Conservation (phyloP, 2,329 filamentous ascomycete species). For the Diaporthe sp. region DNA sequence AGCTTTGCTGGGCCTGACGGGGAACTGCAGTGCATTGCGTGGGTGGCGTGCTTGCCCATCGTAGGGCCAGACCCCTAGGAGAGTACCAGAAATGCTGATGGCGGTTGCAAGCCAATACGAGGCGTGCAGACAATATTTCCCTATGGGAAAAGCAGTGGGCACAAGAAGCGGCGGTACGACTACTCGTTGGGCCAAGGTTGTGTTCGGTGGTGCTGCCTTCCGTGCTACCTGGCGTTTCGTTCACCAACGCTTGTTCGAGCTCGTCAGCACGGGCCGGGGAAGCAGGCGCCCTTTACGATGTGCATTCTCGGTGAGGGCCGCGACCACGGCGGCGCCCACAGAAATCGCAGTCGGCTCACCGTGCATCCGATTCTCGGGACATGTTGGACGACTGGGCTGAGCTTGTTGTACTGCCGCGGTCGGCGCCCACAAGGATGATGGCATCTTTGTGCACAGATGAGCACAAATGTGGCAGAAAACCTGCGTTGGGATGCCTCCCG, state of each 20-base stretch:
- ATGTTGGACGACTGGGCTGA: neutral
- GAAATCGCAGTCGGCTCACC: neutral
- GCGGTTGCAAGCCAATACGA: neutral
- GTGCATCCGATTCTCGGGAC: neutral
- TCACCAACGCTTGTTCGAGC: neutral
- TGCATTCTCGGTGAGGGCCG: neutral
- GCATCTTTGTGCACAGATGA: neutral
- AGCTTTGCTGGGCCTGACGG: neutral
- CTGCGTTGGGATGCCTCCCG: neutral
- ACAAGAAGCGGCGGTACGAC: neutral
- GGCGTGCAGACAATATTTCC: neutral
- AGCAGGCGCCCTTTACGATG: neutral
- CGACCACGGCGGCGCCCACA: neutral
- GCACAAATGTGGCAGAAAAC: neutral
- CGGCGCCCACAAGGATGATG: slow-evolving; percentile 12
- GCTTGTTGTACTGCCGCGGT: slow-evolving; percentile 6
- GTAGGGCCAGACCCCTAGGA: neutral
- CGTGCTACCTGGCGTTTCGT: neutral
- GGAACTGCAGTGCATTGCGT: slow-evolving; percentile 7
- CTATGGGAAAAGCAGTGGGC: neutral
- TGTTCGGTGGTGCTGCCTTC: neutral
- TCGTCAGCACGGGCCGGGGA: no score
- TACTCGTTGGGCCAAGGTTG: neutral
- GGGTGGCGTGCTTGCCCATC: neutral
- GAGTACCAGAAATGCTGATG: neutral